Base-by-base conservation (phyloP, 345 rosid species). In the Arabis hirsuta region DNA sequence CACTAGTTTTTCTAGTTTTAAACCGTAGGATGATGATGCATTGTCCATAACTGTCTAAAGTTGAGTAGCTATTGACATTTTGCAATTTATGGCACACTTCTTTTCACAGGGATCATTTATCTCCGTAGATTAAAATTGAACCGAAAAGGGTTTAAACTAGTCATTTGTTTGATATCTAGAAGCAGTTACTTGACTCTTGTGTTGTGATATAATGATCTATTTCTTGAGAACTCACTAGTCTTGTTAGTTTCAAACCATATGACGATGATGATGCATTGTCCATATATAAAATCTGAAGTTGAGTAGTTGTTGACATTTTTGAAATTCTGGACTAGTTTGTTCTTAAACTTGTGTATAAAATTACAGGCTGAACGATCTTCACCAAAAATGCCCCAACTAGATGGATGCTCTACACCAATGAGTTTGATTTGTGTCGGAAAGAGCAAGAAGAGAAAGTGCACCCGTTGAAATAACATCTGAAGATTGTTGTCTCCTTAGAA, bases 391-490 rank as follows among this genome's bases (percentile, higher is more conserved):
- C 87, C 86, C 88, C 12, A 86, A 81, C 36, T 88, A 87, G 67
- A 90, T 90, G 98, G 98, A 92, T 69, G 88, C 53, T 9, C 84
- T 71, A 80, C 63, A 90, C 98, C 2, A 92, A 90, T 52, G 96
- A 92, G 78, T 92, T 92, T 50, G 96, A 90, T 69, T 74, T 87
- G 72, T 90, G 98, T 71, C 89, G 98, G 84, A 86, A 88, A 79
- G 93, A 92, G 88, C 98, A 92, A 65, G 78, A 87, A 73, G 98
- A 92, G 89, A 92, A 88, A 81, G 82, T 77, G 10, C 90, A 96
- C 62, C 96, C 96, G 3, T 70, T 90, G 76, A 85, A 88, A 63
- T 92, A 90, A 89, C 60, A 38, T 22, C 22, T 31, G 24, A 56
- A 31, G 59, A 42, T 53, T 55, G 29, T 27, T 3, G 2, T n/a